Base-by-base conservation (phyloP, 345 rosid species). In the Rhizophora mangle region DNA sequence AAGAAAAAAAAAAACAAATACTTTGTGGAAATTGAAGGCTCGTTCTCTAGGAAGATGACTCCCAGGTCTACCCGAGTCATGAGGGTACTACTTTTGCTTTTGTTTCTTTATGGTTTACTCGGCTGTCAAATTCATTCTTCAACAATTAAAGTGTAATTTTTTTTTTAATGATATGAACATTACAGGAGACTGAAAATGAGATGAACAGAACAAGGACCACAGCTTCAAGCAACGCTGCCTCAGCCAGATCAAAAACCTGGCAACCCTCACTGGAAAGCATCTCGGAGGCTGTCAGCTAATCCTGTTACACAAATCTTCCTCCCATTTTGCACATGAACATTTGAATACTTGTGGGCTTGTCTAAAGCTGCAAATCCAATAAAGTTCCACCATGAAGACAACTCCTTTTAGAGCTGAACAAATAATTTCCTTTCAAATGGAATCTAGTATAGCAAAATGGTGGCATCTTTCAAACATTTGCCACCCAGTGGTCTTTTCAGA, bases 211-310 rank as follows among this genome's bases (percentile, higher is more conserved):
- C 80, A 68, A 78, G 81, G 70, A 68, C 82, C 39, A 32, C 85
- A 67, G 6, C 81, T 63, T 39, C 86, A 27, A 21, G 78, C 46
- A 82, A 80, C 82, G 57, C 85, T 39, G 77, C 79, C 4, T 68
- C 72, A 30, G 68, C 69, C 53, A 86, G 78, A 84, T 81, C 89
- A 80, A 88, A 83, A 78, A 79, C 91, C 60, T 94, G 98, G 97
- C 97, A 91, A 59, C 97, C 98, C 34, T 88, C 96, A 26, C 79
- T 94, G 11, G 72, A 87, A 72, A 94, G 93, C 90, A 94, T 91
- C 81, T 85, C 87, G 13, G 97, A 94, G 75, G 87, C 89, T 60
- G 79, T 82, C 67, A 84, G 78, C 79, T 85, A 36, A 84, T 54
- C 29, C 68, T 78, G 74, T 47, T 49, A 47, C 49, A 55, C 21